Percentiles rank a stretch among this genome's conserved stretches.
These are phyloP conservation scores for Amanita muscaria DNA, from an alignment of 768 basidiomycete genomes.

Conservation along the genomic window DNA sequence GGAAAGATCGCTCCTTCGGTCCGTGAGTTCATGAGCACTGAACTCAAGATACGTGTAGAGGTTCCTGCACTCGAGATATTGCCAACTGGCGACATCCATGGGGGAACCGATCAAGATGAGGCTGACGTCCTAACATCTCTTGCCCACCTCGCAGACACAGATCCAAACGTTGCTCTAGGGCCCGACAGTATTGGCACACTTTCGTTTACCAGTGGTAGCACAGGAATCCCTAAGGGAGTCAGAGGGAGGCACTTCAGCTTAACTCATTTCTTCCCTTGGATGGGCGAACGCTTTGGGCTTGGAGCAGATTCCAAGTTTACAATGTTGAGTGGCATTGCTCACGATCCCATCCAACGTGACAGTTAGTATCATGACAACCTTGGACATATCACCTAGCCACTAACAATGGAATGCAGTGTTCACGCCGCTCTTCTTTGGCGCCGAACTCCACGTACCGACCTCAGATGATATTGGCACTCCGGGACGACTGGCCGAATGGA, in stretches of 20 bases:
- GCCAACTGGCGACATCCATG: constrained; percentile 51
- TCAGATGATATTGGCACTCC: constrained; percentile 96
- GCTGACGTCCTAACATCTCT: constrained; percentile 57
- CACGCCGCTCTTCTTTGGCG: constrained; percentile 96
- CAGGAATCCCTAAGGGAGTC: constrained; percentile 98
- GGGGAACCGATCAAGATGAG: constrained; percentile 39
- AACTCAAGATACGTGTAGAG: constrained; percentile 81
- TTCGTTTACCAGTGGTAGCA: constrained; percentile 95
- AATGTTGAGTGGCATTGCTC: constrained; percentile 98
- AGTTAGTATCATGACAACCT: constrained; percentile 52
- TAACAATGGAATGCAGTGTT: constrained; percentile 57
- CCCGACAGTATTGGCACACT: constrained; percentile 93
- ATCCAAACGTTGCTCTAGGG: constrained; percentile 81
- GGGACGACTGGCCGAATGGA: constrained; percentile 95
- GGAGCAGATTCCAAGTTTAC: constrained; percentile 77
- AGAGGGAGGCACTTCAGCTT: constrained; percentile 89
- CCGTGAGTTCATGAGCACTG: constrained; percentile 68
- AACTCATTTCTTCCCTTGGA: constrained; percentile 99
- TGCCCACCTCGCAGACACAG: constrained; percentile 47
- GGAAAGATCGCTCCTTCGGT: constrained; percentile 75
- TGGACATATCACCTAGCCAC: neutral
- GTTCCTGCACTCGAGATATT: constrained; percentile 82
- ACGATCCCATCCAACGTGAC: constrained; percentile 97
- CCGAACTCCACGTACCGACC: constrained; percentile 91
- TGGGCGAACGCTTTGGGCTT: constrained; percentile 82